phyloP scores from a whole-genome alignment of 441 rosid species.

The Cnidoscolus chayamansa region DNA sequence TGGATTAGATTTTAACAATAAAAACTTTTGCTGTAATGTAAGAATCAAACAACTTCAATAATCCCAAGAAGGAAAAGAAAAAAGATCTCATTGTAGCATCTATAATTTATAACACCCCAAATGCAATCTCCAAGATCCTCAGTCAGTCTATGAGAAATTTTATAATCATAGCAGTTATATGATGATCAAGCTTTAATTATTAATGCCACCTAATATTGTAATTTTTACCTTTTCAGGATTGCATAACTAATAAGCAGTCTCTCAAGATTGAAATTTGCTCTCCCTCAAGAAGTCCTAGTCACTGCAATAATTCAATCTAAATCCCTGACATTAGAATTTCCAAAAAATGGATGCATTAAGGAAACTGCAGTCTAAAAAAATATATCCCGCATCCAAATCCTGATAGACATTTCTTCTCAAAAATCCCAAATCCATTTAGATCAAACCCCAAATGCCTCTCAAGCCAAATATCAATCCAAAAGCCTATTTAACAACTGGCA shows the following conservation, averaged over 20 bases:
- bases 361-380: background rate
- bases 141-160: background rate
- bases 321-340: background rate
- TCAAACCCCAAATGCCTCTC: background rate
- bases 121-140: background rate
- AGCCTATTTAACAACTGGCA: background rate
- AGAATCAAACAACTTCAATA: background rate
- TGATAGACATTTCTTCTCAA: background rate
- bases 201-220: background rate
- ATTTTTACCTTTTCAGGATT: slow-evolving; percentile 1
- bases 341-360: slow-evolving; percentile 5
- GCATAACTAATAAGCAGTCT: background rate
- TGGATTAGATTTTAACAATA: background rate
- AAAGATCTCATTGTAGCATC: background rate
- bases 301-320: background rate
- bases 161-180: background rate
- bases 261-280: background rate
- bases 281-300: background rate
- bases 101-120: background rate
- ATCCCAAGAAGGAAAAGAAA: too few relatives aligned
- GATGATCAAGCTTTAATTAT: background rate
- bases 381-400: background rate
- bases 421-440: background rate
- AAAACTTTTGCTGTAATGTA: background rate
- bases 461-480: slow-evolving; percentile 7